Evolutionary conservation across 1,284 basidiomycete species (phyloP).

Genomic region (Microbotryum intermedium): DNA sequence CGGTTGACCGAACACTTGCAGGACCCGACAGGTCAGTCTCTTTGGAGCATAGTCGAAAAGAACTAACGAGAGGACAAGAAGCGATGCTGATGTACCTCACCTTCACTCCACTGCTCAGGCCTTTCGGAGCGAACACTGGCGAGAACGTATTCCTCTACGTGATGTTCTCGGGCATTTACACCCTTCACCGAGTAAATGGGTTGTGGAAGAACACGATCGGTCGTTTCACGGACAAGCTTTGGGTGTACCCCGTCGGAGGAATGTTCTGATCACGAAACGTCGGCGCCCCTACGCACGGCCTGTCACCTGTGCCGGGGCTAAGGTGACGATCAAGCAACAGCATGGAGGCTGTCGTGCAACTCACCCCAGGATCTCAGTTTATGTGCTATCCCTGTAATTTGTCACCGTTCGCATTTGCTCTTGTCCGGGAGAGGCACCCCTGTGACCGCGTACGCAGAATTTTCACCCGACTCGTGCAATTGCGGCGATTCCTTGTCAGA

Average conservation of each 20-base stretch:
- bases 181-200: background rate
- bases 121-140: background rate
- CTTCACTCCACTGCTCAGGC: background rate
- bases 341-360: no score
- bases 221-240: background rate
- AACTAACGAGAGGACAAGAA: background rate
- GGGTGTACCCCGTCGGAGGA: conserved; percentile 4
- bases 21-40: background rate
- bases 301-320: no score
- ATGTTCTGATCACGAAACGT: background rate
- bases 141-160: conserved; percentile 1
- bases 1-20: background rate
- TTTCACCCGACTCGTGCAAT: no score
- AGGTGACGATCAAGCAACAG: no score
- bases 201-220: conserved; percentile 1
- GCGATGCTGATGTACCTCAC: background rate
- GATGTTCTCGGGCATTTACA: conserved; percentile 7
- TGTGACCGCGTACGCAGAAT: no score
- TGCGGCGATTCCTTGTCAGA: no score
- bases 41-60: background rate
- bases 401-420: no score
- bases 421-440: no score
- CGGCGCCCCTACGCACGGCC: no score
- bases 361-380: no score
- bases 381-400: no score